Evolutionary conservation across 768 basidiomycete species (phyloP).

Genomic region (Tylopilus felleus): DNA sequence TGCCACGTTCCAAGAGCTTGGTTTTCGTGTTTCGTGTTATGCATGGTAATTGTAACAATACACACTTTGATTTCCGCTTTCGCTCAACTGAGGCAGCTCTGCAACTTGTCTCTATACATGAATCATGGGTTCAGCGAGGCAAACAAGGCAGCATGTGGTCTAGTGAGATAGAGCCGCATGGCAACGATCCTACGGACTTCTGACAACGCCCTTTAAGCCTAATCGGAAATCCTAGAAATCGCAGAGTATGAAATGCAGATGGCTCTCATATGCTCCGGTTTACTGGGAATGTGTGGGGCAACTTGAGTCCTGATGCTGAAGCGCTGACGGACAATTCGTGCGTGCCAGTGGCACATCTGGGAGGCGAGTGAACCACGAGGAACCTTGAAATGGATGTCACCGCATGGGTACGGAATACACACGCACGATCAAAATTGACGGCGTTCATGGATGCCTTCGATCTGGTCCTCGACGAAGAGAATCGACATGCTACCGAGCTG

Average conservation of each 20-base stretch:
- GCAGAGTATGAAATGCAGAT: no score
- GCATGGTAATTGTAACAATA: background rate
- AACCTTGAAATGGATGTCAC: background rate
- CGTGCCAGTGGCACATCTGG: no score
- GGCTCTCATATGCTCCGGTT: background rate
- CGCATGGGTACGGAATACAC: background rate
- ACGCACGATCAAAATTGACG: background rate
- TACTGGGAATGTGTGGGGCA: no score
- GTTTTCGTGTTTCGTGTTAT: background rate
- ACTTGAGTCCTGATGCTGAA: no score
- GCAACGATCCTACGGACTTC: background rate
- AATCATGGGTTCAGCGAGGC: background rate
- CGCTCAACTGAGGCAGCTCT: background rate
- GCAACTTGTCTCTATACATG: background rate
- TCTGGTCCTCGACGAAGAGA: background rate
- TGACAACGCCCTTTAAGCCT: no score
- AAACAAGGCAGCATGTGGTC: background rate
- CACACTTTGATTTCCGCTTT: background rate
- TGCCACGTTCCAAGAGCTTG: background rate
- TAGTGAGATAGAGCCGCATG: background rate
- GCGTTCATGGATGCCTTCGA: background rate
- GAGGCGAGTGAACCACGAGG: no score
- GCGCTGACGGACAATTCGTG: no score
- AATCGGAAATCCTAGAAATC: no score
- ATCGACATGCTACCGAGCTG: no score